Evolutionary conservation across 768 basidiomycete genomes (phyloP).

Genomic region (Suillus occidentalis): DNA sequence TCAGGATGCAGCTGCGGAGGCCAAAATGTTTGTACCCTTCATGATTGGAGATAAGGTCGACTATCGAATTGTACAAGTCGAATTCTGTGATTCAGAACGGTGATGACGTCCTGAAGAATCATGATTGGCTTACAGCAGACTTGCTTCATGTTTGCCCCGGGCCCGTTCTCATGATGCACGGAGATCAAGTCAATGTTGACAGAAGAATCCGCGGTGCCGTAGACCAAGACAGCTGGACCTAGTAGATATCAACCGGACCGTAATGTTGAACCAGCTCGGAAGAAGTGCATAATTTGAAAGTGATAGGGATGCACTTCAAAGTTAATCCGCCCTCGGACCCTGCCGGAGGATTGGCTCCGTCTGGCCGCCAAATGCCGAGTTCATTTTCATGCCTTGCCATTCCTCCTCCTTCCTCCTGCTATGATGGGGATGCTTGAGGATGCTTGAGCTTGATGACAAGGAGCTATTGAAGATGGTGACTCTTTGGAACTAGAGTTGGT

Average conservation of each 20-base stretch:
- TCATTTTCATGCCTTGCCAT: too few relatives aligned
- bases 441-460: not conserved
- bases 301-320: too few relatives aligned
- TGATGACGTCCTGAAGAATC: not conserved
- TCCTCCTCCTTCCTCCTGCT: too few relatives aligned
- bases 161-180: too few relatives aligned
- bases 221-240: not conserved
- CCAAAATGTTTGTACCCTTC: not conserved
- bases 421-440: not conserved
- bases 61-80: not conserved
- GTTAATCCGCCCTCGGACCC: too few relatives aligned
- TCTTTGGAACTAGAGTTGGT: slow-evolving; percentile 65
- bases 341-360: too few relatives aligned
- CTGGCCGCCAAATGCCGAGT: too few relatives aligned
- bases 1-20: not conserved
- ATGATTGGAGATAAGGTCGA: not conserved
- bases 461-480: not conserved
- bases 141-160: not conserved
- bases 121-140: not conserved
- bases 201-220: not conserved
- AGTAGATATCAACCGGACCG: not conserved
- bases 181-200: not conserved
- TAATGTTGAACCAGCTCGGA: too few relatives aligned
- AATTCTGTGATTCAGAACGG: not conserved
- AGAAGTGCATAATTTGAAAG: too few relatives aligned